phyloP scores from a whole-genome alignment of 768 basidiomycete genomes.

The Pisolithus microcarpus region DNA sequence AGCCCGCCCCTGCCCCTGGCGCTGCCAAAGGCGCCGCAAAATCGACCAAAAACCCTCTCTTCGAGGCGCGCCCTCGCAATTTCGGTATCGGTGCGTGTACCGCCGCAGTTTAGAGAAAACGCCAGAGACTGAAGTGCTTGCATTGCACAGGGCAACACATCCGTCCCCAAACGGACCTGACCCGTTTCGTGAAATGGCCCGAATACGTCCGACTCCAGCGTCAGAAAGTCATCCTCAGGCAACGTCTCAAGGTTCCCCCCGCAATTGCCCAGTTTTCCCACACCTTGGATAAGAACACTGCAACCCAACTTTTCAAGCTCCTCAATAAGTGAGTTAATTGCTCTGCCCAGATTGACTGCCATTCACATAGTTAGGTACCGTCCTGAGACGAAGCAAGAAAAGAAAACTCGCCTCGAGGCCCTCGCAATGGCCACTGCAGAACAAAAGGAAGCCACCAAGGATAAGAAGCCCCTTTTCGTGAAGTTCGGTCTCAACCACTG shows the following conservation, averaged over 20 bases:
- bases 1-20: slow-evolving; percentile 79
- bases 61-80: slow-evolving; percentile 85
- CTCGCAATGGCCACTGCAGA: slow-evolving; percentile 73
- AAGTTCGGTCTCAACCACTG: slow-evolving; percentile 98
- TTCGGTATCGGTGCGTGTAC: slow-evolving; percentile 79
- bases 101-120: background rate
- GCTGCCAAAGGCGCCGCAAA: slow-evolving; percentile 63
- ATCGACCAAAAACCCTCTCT: slow-evolving; percentile 89
- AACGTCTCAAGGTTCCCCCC: slow-evolving; percentile 96
- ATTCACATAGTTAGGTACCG: slow-evolving; percentile 44
- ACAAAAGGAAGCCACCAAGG: slow-evolving; percentile 65
- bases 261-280: slow-evolving; percentile 97
- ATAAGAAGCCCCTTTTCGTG: slow-evolving; percentile 93
- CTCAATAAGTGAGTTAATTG: slow-evolving; percentile 66
- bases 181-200: slow-evolving; percentile 99
- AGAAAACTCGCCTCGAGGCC: slow-evolving; percentile 85
- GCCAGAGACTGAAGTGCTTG: background rate
- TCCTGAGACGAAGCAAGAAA: slow-evolving; percentile 92
- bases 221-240: slow-evolving; percentile 96
- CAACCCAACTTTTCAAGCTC: slow-evolving; percentile 95
- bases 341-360: background rate
- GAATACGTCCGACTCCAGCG: slow-evolving; percentile 97
- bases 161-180: slow-evolving; percentile 82
- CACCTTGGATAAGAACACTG: slow-evolving; percentile 99
- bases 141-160: slow-evolving; percentile 75